These are phyloP conservation scores for Colletotrichum tropicale DNA, from an alignment of 2,329 filamentous ascomycete genomes.

Conservation along the genomic window DNA sequence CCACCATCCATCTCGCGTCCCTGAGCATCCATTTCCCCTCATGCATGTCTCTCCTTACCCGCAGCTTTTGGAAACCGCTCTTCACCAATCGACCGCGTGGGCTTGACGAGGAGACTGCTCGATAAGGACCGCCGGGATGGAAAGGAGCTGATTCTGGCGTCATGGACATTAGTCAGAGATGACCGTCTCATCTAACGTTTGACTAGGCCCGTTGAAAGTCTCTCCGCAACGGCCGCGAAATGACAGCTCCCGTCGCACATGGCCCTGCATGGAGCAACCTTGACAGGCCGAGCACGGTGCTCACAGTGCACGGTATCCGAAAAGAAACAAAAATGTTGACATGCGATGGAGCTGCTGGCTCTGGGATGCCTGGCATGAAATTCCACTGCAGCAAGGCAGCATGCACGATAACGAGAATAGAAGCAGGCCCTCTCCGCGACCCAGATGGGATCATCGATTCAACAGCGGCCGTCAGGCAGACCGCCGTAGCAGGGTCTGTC, in stretches of 20 bases:
- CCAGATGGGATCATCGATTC: conserved; percentile 3
- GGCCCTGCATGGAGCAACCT: not conserved
- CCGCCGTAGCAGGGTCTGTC: not conserved
- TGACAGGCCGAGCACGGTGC: not conserved
- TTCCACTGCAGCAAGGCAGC: not conserved
- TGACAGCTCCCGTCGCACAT: conserved; percentile 1
- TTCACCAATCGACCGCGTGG: conserved; percentile 6
- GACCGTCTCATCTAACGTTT: not conserved
- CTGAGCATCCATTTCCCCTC: conserved; percentile 13
- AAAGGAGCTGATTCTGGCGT: not conserved
- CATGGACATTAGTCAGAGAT: conserved; percentile 4
- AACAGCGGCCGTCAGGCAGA: not conserved
- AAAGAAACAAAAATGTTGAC: not conserved
- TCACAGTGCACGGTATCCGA: not conserved
- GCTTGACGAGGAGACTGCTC: conserved; percentile 3
- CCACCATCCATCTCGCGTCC: not conserved
- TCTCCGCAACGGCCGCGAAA: not conserved
- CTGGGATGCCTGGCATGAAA: not conserved
- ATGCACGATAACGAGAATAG: conserved; percentile 18
- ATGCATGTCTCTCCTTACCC: conserved; percentile 36
- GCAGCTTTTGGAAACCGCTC: conserved; percentile 21
- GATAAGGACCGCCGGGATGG: not conserved
- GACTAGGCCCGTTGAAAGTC: not conserved
- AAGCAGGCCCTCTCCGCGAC: not conserved
- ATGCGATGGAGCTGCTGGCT: not conserved